These are phyloP conservation scores for Xylaria sp. DNA, from an alignment of 2,329 filamentous ascomycete genomes.

Conservation along the genomic window DNA sequence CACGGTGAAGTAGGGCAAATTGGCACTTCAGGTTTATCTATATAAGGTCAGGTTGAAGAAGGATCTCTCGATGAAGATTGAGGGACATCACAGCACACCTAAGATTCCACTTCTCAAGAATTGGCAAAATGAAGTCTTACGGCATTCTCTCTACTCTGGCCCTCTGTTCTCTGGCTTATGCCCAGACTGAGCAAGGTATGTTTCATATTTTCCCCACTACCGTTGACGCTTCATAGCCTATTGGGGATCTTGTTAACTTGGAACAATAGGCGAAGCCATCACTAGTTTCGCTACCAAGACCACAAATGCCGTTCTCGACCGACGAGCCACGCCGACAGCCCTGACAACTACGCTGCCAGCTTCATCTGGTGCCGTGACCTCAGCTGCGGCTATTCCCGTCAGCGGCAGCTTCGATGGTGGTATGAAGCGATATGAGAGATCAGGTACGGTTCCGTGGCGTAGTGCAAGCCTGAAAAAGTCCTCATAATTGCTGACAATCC, in stretches of 20 bases:
- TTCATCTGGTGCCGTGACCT: slow-evolving; percentile 26
- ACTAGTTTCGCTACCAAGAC: slow-evolving; percentile 24
- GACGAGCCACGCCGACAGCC: slow-evolving; percentile 20
- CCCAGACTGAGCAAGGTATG: slow-evolving; percentile 16
- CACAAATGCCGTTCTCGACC: slow-evolving; percentile 18
- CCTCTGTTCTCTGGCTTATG: slow-evolving; percentile 21
- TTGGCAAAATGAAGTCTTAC: slow-evolving; percentile 24
- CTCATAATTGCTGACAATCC: background rate
- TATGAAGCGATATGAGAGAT: slow-evolving; percentile 39
- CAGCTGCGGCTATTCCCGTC: slow-evolving; percentile 36
- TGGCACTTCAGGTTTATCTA: slow-evolving; percentile 1
- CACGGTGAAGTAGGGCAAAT: background rate
- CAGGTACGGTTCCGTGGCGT: slow-evolving; percentile 11
- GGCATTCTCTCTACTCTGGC: slow-evolving; percentile 20
- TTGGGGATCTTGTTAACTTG: background rate
- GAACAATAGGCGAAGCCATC: slow-evolving; percentile 5
- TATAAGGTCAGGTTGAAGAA: slow-evolving; percentile 10
- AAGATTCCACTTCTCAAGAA: slow-evolving; percentile 4
- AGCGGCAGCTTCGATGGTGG: slow-evolving; percentile 39
- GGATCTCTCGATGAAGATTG: background rate
- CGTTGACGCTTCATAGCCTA: background rate
- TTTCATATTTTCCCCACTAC: background rate
- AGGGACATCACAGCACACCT: background rate
- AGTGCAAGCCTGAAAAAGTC: background rate
- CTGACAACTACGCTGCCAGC: slow-evolving; percentile 30